Conservation (phyloP, 495 filamentous ascomycete species). For the Aspergillus sparsus region DNA sequence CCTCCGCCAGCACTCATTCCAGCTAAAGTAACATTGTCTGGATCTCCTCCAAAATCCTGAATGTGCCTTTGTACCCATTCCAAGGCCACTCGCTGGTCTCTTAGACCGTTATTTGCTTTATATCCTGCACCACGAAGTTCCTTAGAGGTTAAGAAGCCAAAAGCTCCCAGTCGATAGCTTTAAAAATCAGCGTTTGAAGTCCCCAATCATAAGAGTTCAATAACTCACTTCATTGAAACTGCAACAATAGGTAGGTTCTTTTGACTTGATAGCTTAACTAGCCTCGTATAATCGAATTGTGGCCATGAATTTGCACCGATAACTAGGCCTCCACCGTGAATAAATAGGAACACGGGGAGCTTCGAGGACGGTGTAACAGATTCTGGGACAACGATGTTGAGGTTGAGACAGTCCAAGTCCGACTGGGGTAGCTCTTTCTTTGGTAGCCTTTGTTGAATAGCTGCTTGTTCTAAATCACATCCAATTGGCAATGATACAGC, state of each 20-base stretch:
- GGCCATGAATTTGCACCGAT: conserved; percentile 44
- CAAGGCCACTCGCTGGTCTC: conserved; percentile 38
- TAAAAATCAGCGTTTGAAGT: not conserved
- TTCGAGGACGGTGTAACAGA: conserved; percentile 30
- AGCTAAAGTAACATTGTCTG: conserved; percentile 62
- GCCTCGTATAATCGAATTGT: conserved; percentile 39
- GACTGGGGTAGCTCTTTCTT: conserved; percentile 32
- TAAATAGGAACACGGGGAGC: conserved; percentile 48
- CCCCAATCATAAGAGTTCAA: not conserved
- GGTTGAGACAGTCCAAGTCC: conserved; percentile 44
- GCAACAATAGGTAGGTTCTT: conserved; percentile 44
- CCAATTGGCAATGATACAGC: conserved; percentile 28
- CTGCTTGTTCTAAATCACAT: conserved; percentile 29
- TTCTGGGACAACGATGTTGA: conserved; percentile 44
- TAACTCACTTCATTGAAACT: conserved; percentile 46
- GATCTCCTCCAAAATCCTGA: conserved; percentile 64
- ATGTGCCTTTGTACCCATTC: conserved; percentile 42
- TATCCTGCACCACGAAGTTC: conserved; percentile 36
- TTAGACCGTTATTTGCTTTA: conserved; percentile 38
- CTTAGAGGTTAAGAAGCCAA: conserved; percentile 51
- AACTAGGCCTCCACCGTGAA: conserved; percentile 46
- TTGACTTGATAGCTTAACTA: conserved; percentile 42
- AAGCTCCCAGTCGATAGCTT: conserved; percentile 51
- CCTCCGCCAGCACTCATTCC: conserved; percentile 69
- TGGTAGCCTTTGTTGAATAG: conserved; percentile 35